Base-by-base conservation (phyloP, 2,329 filamentous ascomycete species). In the Coniochaeta prunicola region DNA sequence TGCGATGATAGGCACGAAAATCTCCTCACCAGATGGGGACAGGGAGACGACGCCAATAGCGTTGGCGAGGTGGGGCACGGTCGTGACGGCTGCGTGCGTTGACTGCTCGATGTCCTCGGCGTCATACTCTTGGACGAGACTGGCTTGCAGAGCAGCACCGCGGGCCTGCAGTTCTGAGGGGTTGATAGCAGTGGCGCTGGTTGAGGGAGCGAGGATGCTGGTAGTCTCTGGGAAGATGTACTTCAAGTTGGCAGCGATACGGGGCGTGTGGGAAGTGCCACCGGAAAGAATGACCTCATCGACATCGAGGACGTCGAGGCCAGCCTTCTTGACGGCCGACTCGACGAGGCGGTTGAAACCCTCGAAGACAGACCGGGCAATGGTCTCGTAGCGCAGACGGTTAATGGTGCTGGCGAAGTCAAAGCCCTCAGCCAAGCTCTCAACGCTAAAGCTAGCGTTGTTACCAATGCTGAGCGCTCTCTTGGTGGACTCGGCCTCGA, bases 331-430 rank as follows among this genome's bases (percentile, higher is more conserved):
- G 64, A 99, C 83, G 58, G 86, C 92, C 65, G 89, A 83, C 74
- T 92, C 86, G 59, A 97, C 88, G 59, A 97, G 80, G 64, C 90
- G 85, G 73, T 88, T 92, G 79, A 99, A 92, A 64, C 91, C 90
- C 64, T 88, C 86, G 67, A 97, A 93, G 59, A 94, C 85, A 80
- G 96, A 93, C 73, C 87, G 85, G 58, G 85, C 89, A 59, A 97
- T 82, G 65, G 94, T 88, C 77, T 99, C 94, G 76, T 93, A 99
- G 66, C 94, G 88, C 66, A 93, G 84, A 68, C 94, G 83, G 85
- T 97, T 99, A 76, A 99, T 87, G 64, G 91, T 96, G 63, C 90
- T 86, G 65, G 89, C 86, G 77, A 93, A 99, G 77, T 99, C 94
- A 66, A 92, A 83, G 61, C 94, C 94, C 64, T 93, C 89, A 6